These are phyloP conservation scores for Aspergillus homomorphus DNA, from an alignment of 495 filamentous ascomycete genomes.

Conservation along the genomic window DNA sequence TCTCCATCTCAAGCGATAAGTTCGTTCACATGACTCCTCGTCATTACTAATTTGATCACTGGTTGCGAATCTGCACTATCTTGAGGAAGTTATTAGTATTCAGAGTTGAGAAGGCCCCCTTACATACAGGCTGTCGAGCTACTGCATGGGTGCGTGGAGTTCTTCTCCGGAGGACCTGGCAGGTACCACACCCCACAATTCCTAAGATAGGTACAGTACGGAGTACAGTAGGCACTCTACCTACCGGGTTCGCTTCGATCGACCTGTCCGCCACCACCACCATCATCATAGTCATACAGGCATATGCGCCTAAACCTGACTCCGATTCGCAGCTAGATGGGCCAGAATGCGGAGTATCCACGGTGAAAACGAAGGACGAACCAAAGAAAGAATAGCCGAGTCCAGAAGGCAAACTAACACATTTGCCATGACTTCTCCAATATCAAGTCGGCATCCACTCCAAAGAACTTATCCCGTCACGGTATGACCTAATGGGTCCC, in stretches of 20 bases:
- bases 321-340: background rate
- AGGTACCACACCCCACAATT: background rate
- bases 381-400: background rate
- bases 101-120: background rate
- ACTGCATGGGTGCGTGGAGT: background rate
- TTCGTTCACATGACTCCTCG: background rate
- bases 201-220: no score
- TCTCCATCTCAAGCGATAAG: background rate
- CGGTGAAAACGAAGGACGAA: background rate
- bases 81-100: background rate
- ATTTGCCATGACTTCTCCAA: background rate
- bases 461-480: conserved; percentile 16
- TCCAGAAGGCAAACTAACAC: background rate
- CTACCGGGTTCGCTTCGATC: background rate
- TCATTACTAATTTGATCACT: background rate
- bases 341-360: background rate
- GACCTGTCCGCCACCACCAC: background rate
- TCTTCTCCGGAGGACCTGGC: background rate
- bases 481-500: background rate
- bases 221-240: background rate
- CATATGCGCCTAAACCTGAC: background rate
- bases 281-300: background rate
- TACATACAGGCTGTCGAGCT: background rate
- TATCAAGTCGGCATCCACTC: conserved; percentile 5
- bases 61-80: background rate